Conservation (phyloP, 768 basidiomycete genomes). For the Suillus occidentalis region DNA sequence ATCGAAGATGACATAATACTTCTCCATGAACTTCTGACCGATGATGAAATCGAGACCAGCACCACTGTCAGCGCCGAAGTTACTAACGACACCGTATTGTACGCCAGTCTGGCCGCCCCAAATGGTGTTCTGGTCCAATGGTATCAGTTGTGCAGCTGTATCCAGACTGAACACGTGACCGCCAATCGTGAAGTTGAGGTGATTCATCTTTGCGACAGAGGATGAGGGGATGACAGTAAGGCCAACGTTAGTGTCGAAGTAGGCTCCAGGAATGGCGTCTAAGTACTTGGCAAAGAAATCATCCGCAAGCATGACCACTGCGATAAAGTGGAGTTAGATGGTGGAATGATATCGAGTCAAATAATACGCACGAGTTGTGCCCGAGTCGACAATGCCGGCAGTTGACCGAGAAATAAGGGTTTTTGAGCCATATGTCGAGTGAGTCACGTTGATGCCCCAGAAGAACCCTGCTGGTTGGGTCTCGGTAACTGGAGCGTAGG, state of each 20-base stretch:
- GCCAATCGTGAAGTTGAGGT: constrained; percentile 17
- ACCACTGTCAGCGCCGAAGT: constrained; percentile 5
- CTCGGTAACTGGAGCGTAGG: constrained; percentile 25
- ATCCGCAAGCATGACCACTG: constrained; percentile 25
- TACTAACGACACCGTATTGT: constrained; percentile 13
- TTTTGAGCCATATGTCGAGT: constrained; percentile 14
- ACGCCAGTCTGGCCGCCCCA: constrained; percentile 15
- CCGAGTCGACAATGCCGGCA: constrained; percentile 31
- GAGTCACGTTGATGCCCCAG: constrained; percentile 33
- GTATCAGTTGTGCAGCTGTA: constrained; percentile 22
- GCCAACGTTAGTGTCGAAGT: background rate
- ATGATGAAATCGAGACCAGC: constrained; percentile 17
- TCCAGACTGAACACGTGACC: constrained; percentile 15
- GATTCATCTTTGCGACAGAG: constrained; percentile 17
- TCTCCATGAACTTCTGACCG: constrained; percentile 21
- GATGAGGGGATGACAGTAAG: constrained; percentile 19
- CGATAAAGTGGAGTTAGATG: background rate
- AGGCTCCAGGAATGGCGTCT: constrained; percentile 16
- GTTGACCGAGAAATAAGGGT: constrained; percentile 18
- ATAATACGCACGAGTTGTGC: constrained; percentile 22
- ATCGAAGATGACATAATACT: constrained; percentile 15
- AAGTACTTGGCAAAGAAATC: constrained; percentile 21
- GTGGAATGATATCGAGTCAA: background rate
- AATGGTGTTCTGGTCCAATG: constrained; percentile 13
- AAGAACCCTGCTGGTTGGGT: constrained; percentile 23